Base-by-base conservation (phyloP, 202 grass and related monocot genomes). In the Hordeum pubiflorum region DNA sequence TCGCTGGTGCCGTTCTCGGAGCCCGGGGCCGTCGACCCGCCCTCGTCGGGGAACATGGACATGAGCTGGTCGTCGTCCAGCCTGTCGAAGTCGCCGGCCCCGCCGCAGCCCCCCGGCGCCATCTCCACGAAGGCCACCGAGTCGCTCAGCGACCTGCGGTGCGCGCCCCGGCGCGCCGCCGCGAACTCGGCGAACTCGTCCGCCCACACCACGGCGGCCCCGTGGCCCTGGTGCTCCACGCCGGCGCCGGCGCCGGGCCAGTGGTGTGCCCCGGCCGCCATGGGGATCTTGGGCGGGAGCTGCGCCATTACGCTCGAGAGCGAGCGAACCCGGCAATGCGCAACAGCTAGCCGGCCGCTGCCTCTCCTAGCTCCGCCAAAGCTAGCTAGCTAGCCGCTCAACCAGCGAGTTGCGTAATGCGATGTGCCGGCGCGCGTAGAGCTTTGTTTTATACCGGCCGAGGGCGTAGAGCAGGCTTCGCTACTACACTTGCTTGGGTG, bases 141-240 rank as follows among this genome's bases (percentile, higher is more conserved):
- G 83, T 94, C 91, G 59, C 94, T 94, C 12, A 86, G 82, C 52
- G 94, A 90, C 56, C 89, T 27, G 9, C 94, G 89, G 83, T 94
- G 94, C 58, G 83, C 87, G 39, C 83, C 86, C 24, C 94, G 87
- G n/a, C 86, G 84, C 62, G 94, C 79, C 46, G 81, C 80, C 61
- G 94, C 88, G 85, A 92, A 97, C 78, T 94, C 85, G 38, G 89
- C 68, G 86, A 97, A 97, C 50, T 97, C 94, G 21, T 94, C 94
- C 12, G 78, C 89, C 94, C 94, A 97, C 18, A 87, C 72, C 12
- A 46, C 55, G 34, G 78, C 36, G 39, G 64, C 26, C 58, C 84
- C 88, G 31, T 14, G 32, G 10, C n/a, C 18, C 76, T 86, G 67
- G 2, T 75, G 66, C 2, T 73, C 43, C 50, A 17, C 50, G 72